Base-by-base conservation (phyloP, 2,329 filamentous ascomycete species). In the Sporothrix brunneoviolacea region DNA sequence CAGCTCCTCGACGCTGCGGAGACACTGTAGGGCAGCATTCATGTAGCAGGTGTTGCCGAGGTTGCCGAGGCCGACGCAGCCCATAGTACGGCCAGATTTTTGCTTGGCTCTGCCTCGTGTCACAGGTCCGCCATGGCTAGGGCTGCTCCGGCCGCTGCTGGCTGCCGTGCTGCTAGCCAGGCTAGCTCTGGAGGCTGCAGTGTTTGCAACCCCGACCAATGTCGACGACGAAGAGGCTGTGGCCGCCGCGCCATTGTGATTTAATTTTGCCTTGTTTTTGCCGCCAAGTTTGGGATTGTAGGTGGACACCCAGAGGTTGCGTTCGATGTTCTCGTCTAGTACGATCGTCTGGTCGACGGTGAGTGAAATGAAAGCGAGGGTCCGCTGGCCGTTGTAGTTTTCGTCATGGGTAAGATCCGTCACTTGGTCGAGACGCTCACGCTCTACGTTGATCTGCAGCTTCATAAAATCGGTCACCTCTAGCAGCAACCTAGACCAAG, bases 31-130 rank as follows among this genome's bases (percentile, higher is more conserved):
- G 9, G 93, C 93, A 19, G 91, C 95, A 67, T 97, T 97, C 91
- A 97, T 96, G 70, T 98, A 98, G 69, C 93, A 98, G 0, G 93
- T 97, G 62, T 98, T 98, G 43, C 93, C 93, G 13, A 98, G 72
- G 62, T 98, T 98, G 56, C 80, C 82, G 47, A 98, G 72, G 30
- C 93, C 93, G 37, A 91, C 86, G 36, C 84, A 85, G 28, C 93
- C 93, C 30, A 82, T 68, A 12, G 81, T 80, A 55, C 83, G 82
- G 9, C 86, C 86, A 35, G 82, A 79, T 58, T 81, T 85, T 56
- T 82, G 83, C 54, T 84, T 80, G 8, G 78, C 70, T 51, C 88
- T 79, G 37, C 88, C 88, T 57, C 90, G 78, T 0, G 88, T 91
- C 55, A 86, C 71, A 8, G 75, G 69, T 2, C 76, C 77, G 4